phyloP scores from a whole-genome alignment of 2,329 filamentous ascomycete genomes.

The Neofusicoccum parvum region DNA sequence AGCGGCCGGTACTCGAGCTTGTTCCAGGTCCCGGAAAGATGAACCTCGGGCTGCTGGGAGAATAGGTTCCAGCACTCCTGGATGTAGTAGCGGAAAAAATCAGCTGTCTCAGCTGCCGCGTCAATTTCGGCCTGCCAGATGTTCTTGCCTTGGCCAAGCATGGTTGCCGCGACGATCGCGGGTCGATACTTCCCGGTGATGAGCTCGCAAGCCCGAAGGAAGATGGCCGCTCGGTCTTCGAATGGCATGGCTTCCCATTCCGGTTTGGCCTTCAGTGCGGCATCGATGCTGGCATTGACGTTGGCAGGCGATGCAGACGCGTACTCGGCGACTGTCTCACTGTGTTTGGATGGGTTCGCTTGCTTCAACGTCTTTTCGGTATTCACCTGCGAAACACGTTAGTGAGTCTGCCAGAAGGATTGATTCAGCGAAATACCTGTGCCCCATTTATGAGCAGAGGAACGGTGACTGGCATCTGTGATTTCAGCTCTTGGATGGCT shows the following conservation, averaged over 20 bases:
- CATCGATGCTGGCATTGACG: constrained; percentile 77
- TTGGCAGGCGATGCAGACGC: constrained; percentile 41
- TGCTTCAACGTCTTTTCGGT: background rate
- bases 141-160: constrained; percentile 97
- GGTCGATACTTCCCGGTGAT: constrained; percentile 91
- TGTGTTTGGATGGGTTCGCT: background rate
- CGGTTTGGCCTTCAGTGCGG: constrained; percentile 81
- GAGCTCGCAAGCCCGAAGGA: constrained; percentile 93
- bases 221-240: constrained; percentile 85
- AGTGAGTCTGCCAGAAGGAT: background rate
- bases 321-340: background rate
- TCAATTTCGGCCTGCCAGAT: constrained; percentile 98
- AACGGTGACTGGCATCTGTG: background rate
- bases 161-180: constrained; percentile 93
- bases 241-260: constrained; percentile 87
- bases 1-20: constrained; percentile 77
- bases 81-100: constrained; percentile 93
- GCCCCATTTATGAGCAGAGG: background rate
- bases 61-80: constrained; percentile 29
- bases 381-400: background rate
- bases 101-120: constrained; percentile 86
- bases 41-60: background rate
- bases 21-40: constrained; percentile 53
- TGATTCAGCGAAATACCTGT: background rate
- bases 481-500: background rate